Evolutionary conservation across 768 basidiomycete species (phyloP), one percentile per base, ranked within the genome.

Genomic region (Lactarius psammicola): DNA sequence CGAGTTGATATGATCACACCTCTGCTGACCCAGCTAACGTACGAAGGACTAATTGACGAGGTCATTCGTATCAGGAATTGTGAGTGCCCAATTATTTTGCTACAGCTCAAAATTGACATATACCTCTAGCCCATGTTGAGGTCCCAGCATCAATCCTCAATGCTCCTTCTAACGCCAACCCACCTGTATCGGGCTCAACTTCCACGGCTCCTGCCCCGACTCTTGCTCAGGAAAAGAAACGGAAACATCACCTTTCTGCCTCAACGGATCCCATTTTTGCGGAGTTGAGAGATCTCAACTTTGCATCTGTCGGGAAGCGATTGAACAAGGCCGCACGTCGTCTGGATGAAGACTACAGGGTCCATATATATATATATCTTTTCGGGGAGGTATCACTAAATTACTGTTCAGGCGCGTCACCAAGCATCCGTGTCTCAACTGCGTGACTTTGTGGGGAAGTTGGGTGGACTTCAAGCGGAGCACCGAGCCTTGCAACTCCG

Each of bases 11-110:
- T 98, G 90, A 87, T 98, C 65, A 97, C 97, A 0, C 94, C 97
- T 1, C 80, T 98, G 59, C 84, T 96, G 55, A 98, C 97, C 2
- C 95, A 98, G 72, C 80, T 98, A 63, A 99, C 97, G 0, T 98
- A 98, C 70, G 90, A 98, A 74, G 97, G 97, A 23, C 87, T 99
- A 56, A 82, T 98, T 38, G 97, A 98, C 73, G 97, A 99, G 75
- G 78, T 94, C 40, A 80, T 97, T 56, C 91, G 93, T 0, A 88
- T 99, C 67, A 90, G 85, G 75, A 94, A 97, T 72, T 90, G 95
- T 94, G 71, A 65, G 88, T 76, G 11, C 4, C 20, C n/a, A 5
- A 33, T 64, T 26, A 31, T 56, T 33, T 53, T 18, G 17, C 57
- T n/a, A n/a, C 46, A 28, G 28, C 30, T n/a, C 10, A 4, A 28